Conservation (phyloP, 2,329 filamentous ascomycete genomes). For the Penicillium griseofulvum region DNA sequence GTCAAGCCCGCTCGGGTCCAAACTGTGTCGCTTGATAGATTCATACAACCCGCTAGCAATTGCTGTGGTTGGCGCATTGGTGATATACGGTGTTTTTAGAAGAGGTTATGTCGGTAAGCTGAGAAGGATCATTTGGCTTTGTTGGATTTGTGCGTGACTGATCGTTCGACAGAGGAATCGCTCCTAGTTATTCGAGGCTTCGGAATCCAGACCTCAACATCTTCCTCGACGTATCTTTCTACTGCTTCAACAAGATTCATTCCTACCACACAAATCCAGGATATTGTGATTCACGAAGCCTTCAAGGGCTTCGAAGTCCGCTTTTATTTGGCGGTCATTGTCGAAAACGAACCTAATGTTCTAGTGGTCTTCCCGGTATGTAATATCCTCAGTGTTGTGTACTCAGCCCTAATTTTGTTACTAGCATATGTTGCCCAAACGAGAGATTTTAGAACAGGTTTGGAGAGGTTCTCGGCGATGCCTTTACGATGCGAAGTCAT, state of each 20-base stretch:
- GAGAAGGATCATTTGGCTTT: background rate
- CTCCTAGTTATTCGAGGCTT: slow-evolving; percentile 84
- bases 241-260: slow-evolving; percentile 70
- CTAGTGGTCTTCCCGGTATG: slow-evolving; percentile 89
- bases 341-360: slow-evolving; percentile 81
- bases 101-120: slow-evolving; percentile 52
- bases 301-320: slow-evolving; percentile 88
- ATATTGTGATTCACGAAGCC: slow-evolving; percentile 92
- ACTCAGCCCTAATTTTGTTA: slow-evolving; percentile 5
- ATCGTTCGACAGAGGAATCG: slow-evolving; percentile 66
- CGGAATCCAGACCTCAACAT: slow-evolving; percentile 82
- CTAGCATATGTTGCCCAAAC: slow-evolving; percentile 66
- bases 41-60: slow-evolving; percentile 45
- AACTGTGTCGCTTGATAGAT: slow-evolving; percentile 38
- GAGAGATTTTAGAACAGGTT: slow-evolving; percentile 76
- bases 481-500: slow-evolving; percentile 67
- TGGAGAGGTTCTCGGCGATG: slow-evolving; percentile 84
- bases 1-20: slow-evolving; percentile 32
- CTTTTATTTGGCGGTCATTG: slow-evolving; percentile 85
- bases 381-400: slow-evolving; percentile 8
- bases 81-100: slow-evolving; percentile 47
- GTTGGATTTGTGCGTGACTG: background rate
- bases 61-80: slow-evolving; percentile 35
- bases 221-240: slow-evolving; percentile 65
- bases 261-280: slow-evolving; percentile 85